Evolutionary conservation across 306 rosid species (phyloP), one percentile per base, ranked within the genome.

Genomic region (Spatholobus suberectus): DNA sequence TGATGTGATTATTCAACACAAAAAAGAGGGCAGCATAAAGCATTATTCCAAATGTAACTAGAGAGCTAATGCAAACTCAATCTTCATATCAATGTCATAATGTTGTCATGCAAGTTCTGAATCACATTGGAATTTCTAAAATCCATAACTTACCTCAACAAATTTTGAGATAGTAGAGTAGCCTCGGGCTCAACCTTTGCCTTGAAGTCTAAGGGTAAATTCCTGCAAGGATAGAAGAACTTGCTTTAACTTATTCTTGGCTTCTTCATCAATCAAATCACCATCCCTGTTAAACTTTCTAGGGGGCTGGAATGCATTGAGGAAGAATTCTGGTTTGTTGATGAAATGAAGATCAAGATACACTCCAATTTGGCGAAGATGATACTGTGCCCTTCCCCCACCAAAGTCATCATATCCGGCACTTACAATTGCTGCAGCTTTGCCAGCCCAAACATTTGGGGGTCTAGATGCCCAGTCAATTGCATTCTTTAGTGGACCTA

Each of bases 381-480:
- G 96, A 74, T 86, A 89, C 23, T 93, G 98, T 12, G 92, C 44
- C 43, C 87, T 81, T 12, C 86, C 93, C 0, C 96, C 98, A 3
- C 98, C 96, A 3, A 70, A 76, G n/a, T 79, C 52, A 17, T 94
- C 97, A 54, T 20, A 18, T 66, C 93, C 91, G 6, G 93, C 79
- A 26, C 96, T 91, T n/a, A 91, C 73, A 2, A 94, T 82, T 52
- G 98, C 94, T 2, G 98, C 96, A 8, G 93, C 80, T 80, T 94
- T 94, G 12, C 77, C 92, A 18, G 82, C 94, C 96, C 96, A 91
- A 20, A 89, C 94, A 77, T 91, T 94, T 32, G 96, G 97, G 13
- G 93, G 85, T 71, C 98, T 77, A 0, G 98, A 94, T 74, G 87
- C 96, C 98, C 94, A 94, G 29, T 94, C 98, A 23, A 94, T 29